Evolutionary conservation across 805 yeast genomes (phyloP).

Genomic region (Wickerhamomyces alni): DNA sequence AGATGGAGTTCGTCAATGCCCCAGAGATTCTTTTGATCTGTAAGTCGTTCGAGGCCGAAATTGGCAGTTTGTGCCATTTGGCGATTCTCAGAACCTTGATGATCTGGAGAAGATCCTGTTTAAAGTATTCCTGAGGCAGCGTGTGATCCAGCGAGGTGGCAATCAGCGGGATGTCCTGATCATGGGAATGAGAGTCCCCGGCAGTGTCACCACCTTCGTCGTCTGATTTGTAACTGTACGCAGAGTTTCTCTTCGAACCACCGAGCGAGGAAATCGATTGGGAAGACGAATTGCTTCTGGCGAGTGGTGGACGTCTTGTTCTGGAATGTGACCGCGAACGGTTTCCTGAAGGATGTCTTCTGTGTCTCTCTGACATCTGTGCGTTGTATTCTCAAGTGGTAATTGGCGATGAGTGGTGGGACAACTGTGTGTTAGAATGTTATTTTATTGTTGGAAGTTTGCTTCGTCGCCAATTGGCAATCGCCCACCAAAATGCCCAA

Average conservation of each 20-base stretch:
- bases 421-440: background rate
- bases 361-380: background rate
- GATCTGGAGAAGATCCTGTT: constrained; percentile 68
- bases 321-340: constrained; percentile 4
- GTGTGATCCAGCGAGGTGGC: constrained; percentile 64
- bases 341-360: background rate
- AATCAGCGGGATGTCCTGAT: constrained; percentile 37
- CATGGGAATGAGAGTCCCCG: background rate
- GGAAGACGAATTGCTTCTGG: constrained; percentile 1
- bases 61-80: constrained; percentile 60
- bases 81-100: constrained; percentile 60
- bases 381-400: too few relatives aligned
- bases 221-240: background rate
- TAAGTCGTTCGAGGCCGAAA: constrained; percentile 35
- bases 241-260: background rate
- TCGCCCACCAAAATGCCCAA: too few relatives aligned
- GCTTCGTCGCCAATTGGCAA: too few relatives aligned
- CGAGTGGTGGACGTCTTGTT: constrained; percentile 6
- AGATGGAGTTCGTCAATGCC: constrained; percentile 89
- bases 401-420: background rate
- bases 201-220: background rate
- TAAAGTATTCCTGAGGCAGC: constrained; percentile 78
- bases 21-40: constrained; percentile 72
- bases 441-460: too few relatives aligned
- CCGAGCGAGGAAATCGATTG: background rate